Conservation (phyloP, 2,329 filamentous ascomycete species). For the Penicillium sp. region DNA sequence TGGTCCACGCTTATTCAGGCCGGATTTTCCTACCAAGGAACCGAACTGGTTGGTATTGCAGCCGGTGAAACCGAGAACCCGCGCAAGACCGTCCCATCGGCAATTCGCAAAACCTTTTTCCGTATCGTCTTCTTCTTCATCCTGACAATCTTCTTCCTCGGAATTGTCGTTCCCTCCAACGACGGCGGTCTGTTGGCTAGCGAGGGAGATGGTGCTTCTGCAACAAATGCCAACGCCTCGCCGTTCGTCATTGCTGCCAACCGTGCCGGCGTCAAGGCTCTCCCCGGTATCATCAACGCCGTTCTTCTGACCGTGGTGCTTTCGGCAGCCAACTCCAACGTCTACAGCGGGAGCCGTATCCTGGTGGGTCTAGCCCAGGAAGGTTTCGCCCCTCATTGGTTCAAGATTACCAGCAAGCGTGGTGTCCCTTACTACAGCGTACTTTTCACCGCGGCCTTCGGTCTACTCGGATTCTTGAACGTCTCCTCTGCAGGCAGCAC, state of each 20-base stretch:
- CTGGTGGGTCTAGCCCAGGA: slow-evolving; percentile 62
- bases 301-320: slow-evolving; percentile 42
- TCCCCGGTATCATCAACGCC: slow-evolving; percentile 41
- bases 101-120: slow-evolving; percentile 72
- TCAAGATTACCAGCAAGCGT: slow-evolving; percentile 41
- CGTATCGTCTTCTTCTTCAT: slow-evolving; percentile 62
- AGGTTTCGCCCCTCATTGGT: slow-evolving; percentile 42
- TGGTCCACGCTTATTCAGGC: slow-evolving; percentile 50
- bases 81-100: slow-evolving; percentile 66
- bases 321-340: slow-evolving; percentile 42
- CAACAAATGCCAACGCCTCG: slow-evolving; percentile 31
- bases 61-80: slow-evolving; percentile 74
- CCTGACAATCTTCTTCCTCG: slow-evolving; percentile 59
- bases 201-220: slow-evolving; percentile 13
- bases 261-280: slow-evolving; percentile 33
- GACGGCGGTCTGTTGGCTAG: slow-evolving; percentile 52
- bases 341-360: slow-evolving; percentile 58
- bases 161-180: slow-evolving; percentile 65
- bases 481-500: slow-evolving; percentile 59
- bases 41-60: slow-evolving; percentile 71
- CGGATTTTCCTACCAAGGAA: slow-evolving; percentile 51
- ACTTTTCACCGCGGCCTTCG: slow-evolving; percentile 49
- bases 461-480: slow-evolving; percentile 67
- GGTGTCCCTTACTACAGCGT: slow-evolving; percentile 47
- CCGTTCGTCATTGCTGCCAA: slow-evolving; percentile 44